Base-by-base conservation (phyloP, 257 asterid genomes). In the Solanum corneliomulleri region DNA sequence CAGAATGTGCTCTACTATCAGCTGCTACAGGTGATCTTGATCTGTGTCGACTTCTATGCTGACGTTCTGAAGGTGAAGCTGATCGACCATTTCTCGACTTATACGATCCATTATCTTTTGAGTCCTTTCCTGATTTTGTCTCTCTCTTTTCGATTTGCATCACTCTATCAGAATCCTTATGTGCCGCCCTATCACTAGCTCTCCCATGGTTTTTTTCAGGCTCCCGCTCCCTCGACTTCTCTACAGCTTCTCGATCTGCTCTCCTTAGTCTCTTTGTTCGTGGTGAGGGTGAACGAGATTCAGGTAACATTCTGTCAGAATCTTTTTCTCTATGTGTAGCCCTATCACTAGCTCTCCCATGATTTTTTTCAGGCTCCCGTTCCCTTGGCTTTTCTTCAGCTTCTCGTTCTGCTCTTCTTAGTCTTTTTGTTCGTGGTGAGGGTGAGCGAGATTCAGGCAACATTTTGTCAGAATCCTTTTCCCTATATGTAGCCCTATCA, bases 11-110 rank as follows among this genome's bases (percentile, higher is more conserved):
- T 90, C 97, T 91, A 60, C 89, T 89, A 86, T 91, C 94, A 77
- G 92, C 91, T 81, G 86, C 87, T 86, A 86, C 45, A 77, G 98
- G 98, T 20, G 99, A 95, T 87, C 93, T 91, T 31, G 99, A 95
- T 92, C 96, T 92, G 49, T 88, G 93, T 56, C 89, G 94, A 86
- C 89, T 93, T 91, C 94, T 89, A 88, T 87, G 93, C 87, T 89
- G 92, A 87, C 71, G 91, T 83, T 92, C 93, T 86, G 92, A 58
- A 37, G 95, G 98, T 16, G 99, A 96, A 88, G 81, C 64, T 20
- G 98, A 91, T 76, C 88, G 95, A 15, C 86, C 90, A 66, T 45
- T 94, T 83, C 93, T 92, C 6, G 93, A 87, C 89, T 94, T 91
- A 64, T 93, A 89, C 42, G 92, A 91, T 87, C 90, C 98, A 88